Evolutionary conservation across 306 rosid genomes (phyloP), one percentile per base, ranked within the genome.

Genomic region (Cucumis sativus): DNA sequence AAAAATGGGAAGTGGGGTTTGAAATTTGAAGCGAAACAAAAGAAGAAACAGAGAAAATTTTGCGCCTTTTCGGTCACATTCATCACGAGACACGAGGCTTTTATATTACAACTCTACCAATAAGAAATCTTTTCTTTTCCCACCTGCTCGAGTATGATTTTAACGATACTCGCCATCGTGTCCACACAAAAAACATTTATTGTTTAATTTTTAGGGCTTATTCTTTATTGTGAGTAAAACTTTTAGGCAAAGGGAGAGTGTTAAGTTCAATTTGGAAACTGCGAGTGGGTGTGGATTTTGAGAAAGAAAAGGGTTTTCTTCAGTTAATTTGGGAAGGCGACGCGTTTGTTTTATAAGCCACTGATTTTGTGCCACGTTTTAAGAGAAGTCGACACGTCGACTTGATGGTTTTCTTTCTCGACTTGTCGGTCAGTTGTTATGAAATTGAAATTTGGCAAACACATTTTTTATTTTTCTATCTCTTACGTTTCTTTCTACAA

Each of bases 1-100:
- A 40, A 35, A 23, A 75, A 75, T 66, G 51, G n/a, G 54, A 58
- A 7, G 18, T 35, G 78, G 78, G 79, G 41, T 76, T 76, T 55
- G 55, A 60, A 41, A 43, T 16, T 35, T 41, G 57, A 58, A 39
- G 68, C 4, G 7, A 56, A 33, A 17, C 52, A 20, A 13, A 30
- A 23, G 30, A 35, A 33, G 67, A 37, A 15, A 10, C 39, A 58
- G 59, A 45, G 40, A 3, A 59, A 59, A 60, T 13, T 23, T 70
- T 47, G 58, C 58, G 33, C 39, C 23, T 65, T 65, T n/a, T 18
- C 51, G 4, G 28, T 40, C 54, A 45, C 30, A 20, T 67, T 66
- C 52, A 14, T 3, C 18, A 67, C 33, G 74, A 14, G 74, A 17
- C 1, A 67, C 33, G 74, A 14, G 74, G 33, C 1, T 67, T 39